phyloP scores from a whole-genome alignment of 345 rosid species.

The Anacardium occidentale region DNA sequence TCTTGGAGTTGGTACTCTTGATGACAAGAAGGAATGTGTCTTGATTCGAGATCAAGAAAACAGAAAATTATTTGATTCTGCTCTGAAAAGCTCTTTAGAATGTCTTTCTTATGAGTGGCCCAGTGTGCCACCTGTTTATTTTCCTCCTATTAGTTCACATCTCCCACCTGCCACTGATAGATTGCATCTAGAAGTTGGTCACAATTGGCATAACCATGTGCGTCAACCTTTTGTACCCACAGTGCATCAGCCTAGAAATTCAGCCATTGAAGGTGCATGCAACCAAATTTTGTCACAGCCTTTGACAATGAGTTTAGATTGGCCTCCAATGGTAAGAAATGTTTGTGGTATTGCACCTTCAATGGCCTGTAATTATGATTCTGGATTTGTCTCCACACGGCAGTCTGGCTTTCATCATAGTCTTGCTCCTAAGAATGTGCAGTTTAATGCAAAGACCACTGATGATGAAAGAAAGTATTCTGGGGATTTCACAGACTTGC shows the following conservation, averaged over 20 bases:
- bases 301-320: conserved; percentile 85
- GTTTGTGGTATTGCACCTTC: conserved; percentile 64
- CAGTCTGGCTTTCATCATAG: conserved; percentile 54
- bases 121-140: conserved; percentile 64
- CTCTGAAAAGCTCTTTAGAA: conserved; percentile 45
- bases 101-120: conserved; percentile 89
- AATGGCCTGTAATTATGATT: conserved; percentile 64
- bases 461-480: conserved; percentile 54
- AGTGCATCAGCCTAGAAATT: conserved; percentile 71
- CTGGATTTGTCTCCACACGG: conserved; percentile 58
- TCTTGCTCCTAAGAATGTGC: conserved; percentile 40
- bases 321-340: conserved; percentile 94
- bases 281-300: conserved; percentile 66
- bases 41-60: conserved; percentile 36
- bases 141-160: conserved; percentile 68
- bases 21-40: conserved; percentile 37
- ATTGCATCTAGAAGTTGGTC: conserved; percentile 92
- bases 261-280: conserved; percentile 63
- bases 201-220: conserved; percentile 69
- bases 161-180: conserved; percentile 88
- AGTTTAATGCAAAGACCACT: conserved; percentile 32
- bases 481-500: conserved; percentile 58
- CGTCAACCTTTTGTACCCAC: conserved; percentile 74
- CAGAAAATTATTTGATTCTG: conserved; percentile 34
- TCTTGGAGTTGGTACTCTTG: conserved; percentile 31